A percentile compares a stretch with the other conserved stretches of the same genome.
Evolutionary conservation across 805 yeast species (phyloP).

Genomic region (Kuraishia piskuri): DNA sequence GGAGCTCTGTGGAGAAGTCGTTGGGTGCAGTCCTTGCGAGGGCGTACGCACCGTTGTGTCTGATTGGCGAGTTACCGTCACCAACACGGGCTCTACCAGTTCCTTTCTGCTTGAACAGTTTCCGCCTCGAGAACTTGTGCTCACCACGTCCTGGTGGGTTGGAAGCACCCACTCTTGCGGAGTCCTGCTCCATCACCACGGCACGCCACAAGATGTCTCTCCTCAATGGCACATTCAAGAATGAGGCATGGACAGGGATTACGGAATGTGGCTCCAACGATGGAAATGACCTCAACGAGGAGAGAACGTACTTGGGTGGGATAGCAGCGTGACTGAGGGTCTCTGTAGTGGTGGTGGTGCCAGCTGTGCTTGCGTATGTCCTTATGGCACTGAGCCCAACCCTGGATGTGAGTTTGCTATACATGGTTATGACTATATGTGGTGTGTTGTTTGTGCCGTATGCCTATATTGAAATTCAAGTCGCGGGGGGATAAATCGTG

Average conservation of each 20-base stretch:
- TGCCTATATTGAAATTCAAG: too few species aligned
- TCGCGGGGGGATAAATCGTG: too few species aligned
- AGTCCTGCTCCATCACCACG: conserved; percentile 85
- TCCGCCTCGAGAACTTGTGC: conserved; percentile 76
- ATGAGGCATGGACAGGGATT: conserved; percentile 66
- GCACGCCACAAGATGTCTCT: conserved; percentile 94
- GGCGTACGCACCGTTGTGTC: conserved; percentile 85
- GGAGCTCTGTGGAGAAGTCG: conserved; percentile 75
- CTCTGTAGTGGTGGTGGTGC: neutral
- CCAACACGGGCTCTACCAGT: conserved; percentile 94
- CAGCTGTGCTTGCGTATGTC: neutral
- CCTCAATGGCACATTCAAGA: conserved; percentile 70
- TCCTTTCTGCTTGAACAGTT: conserved; percentile 86
- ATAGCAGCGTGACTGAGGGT: conserved; percentile 1
- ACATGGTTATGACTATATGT: neutral
- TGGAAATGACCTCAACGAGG: conserved; percentile 79
- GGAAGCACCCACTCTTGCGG: conserved; percentile 80
- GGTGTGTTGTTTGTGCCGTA: too few species aligned
- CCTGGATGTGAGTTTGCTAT: neutral
- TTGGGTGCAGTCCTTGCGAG: conserved; percentile 86
- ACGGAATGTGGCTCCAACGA: conserved; percentile 77
- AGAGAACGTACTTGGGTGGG: conserved; percentile 67
- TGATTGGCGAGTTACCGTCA: conserved; percentile 89
- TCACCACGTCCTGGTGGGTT: conserved; percentile 83
- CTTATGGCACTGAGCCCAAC: neutral